These are phyloP conservation scores for Pseudogymnoascus destructans DNA, from an alignment of 2,329 filamentous ascomycete species.

Conservation along the genomic window DNA sequence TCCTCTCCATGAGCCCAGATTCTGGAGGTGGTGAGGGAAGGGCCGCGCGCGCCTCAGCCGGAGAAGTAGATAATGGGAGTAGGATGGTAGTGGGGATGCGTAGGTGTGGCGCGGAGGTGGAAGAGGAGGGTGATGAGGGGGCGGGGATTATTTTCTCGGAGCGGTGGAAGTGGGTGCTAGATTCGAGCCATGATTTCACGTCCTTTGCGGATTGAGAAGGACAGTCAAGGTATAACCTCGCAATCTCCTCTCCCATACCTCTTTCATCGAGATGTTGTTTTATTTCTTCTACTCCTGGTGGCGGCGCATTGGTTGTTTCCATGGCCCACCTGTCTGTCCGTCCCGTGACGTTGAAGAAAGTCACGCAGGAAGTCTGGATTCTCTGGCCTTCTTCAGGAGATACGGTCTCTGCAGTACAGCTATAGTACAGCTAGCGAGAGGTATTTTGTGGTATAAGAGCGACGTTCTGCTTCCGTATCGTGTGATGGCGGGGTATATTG, in stretches of 20 bases:
- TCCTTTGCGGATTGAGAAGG: background rate
- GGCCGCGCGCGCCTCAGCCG: background rate
- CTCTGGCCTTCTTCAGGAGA: background rate
- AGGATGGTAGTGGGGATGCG: background rate
- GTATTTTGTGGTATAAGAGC: background rate
- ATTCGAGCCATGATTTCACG: background rate
- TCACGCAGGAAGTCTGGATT: background rate
- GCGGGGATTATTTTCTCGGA: background rate
- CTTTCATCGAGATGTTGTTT: background rate
- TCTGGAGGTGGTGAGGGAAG: background rate
- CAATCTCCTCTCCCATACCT: background rate
- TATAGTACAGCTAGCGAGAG: background rate
- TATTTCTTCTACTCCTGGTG: background rate
- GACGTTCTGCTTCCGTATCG: background rate
- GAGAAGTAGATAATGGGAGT: background rate
- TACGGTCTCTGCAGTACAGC: background rate
- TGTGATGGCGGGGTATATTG: background rate
- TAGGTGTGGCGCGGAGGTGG: background rate
- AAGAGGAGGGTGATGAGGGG: background rate
- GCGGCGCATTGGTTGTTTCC: background rate
- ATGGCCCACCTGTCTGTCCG: background rate
- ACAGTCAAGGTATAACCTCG: background rate
- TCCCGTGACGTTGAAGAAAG: background rate
- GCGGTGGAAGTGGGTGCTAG: background rate
- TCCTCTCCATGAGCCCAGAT: background rate